Conservation (phyloP, 805 yeast species). For the Kazachstania viticola region DNA sequence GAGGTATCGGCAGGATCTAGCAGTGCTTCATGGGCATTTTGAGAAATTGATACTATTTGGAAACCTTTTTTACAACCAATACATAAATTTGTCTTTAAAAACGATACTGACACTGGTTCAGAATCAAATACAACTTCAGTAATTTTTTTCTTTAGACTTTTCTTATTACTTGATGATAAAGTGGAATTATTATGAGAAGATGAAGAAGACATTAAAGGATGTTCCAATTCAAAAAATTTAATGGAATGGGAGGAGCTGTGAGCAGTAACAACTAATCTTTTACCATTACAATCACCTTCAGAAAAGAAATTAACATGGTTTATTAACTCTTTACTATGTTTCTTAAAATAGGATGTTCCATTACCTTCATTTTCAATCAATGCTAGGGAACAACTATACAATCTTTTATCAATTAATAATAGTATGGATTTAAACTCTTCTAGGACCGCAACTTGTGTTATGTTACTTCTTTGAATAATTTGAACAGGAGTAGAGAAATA, state of each 20-base stretch:
- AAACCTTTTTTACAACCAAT: constrained; percentile 95
- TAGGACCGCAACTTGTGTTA: constrained; percentile 80
- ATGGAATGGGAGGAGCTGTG: constrained; percentile 70
- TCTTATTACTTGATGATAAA: constrained; percentile 63
- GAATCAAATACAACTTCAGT: constrained; percentile 73
- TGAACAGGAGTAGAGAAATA: constrained; percentile 62
- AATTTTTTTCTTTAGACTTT: constrained; percentile 54
- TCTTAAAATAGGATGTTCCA: constrained; percentile 34
- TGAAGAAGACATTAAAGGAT: constrained; percentile 37
- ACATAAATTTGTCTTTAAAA: constrained; percentile 77
- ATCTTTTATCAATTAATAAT: constrained; percentile 68
- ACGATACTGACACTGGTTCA: constrained; percentile 86
- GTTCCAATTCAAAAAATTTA: constrained; percentile 68
- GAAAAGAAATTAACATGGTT: constrained; percentile 86
- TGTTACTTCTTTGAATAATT: constrained; percentile 62
- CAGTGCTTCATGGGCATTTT: constrained; percentile 75
- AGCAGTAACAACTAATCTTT: constrained; percentile 81
- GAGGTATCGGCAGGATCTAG: constrained; percentile 98
- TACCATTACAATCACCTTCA: constrained; percentile 86
- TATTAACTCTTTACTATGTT: constrained; percentile 66
- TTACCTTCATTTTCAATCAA: constrained; percentile 32
- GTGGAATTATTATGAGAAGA: constrained; percentile 19
- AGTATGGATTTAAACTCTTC: constrained; percentile 82
- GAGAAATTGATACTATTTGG: constrained; percentile 81
- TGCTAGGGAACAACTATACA: constrained; percentile 71